phyloP scores from a whole-genome alignment of 2,329 filamentous ascomycete genomes.

The Dothideomycetes sp. region DNA sequence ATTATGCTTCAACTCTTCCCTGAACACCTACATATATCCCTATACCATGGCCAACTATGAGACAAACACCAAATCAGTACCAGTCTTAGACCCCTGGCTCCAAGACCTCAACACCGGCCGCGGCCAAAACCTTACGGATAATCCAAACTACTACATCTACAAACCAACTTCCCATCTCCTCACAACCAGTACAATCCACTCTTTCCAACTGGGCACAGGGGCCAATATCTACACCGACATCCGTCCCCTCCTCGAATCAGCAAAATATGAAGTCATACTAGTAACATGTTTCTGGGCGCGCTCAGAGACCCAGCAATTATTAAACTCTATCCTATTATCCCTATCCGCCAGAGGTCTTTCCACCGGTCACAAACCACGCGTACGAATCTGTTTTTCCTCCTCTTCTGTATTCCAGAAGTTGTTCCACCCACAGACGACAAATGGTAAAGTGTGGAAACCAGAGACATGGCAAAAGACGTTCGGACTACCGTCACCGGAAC shows the following conservation, averaged over 20 bases:
- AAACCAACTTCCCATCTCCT: slow-evolving; percentile 26
- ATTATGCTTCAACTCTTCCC: no score
- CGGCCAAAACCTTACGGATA: slow-evolving; percentile 18
- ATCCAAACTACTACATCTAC: slow-evolving; percentile 33
- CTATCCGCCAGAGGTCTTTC: slow-evolving; percentile 45
- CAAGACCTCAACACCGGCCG: slow-evolving; percentile 2
- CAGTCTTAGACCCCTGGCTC: background rate
- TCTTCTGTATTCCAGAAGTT: slow-evolving; percentile 64
- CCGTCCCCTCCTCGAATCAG: slow-evolving; percentile 51
- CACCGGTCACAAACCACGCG: slow-evolving; percentile 39
- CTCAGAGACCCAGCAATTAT: slow-evolving; percentile 50
- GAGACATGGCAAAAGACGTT: slow-evolving; percentile 51
- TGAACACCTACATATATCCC: no score
- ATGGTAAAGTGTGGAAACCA: slow-evolving; percentile 54
- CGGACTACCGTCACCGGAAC: slow-evolving; percentile 51
- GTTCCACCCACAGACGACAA: slow-evolving; percentile 55
- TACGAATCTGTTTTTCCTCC: slow-evolving; percentile 71
- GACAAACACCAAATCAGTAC: no score
- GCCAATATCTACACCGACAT: slow-evolving; percentile 37
- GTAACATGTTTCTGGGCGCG: slow-evolving; percentile 77
- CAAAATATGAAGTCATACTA: slow-evolving; percentile 58
- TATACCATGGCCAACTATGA: no score
- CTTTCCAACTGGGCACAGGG: slow-evolving; percentile 37
- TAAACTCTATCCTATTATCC: slow-evolving; percentile 49
- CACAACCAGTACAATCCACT: slow-evolving; percentile 27